A percentile compares a stretch with the other conserved stretches of the same genome.
Evolutionary conservation across 441 rosid genomes (phyloP).

Genomic region (Populus hybrid): DNA sequence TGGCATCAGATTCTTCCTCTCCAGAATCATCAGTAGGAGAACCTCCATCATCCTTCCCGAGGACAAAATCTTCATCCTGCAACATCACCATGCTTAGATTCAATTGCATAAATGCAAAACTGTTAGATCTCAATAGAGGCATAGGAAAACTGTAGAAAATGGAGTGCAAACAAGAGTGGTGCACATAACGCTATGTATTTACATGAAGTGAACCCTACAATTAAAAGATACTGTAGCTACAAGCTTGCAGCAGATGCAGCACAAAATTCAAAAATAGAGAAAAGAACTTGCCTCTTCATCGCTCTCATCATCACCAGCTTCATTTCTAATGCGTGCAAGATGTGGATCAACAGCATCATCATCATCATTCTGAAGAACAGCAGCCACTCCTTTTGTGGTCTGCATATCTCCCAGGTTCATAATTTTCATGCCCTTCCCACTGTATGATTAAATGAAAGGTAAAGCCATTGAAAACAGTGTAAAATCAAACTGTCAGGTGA

Average conservation of each 20-base stretch:
- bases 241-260: not conserved
- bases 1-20: conserved; percentile 77
- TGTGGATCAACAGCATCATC: conserved; percentile 93
- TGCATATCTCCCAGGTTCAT: conserved; percentile 79
- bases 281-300: conserved; percentile 78
- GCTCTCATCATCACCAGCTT: conserved; percentile 90
- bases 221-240: not conserved
- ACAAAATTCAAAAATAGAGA: conserved; percentile 6
- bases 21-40: conserved; percentile 99
- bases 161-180: not conserved
- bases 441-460: conserved; percentile 30
- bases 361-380: conserved; percentile 67
- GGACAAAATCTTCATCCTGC: conserved; percentile 94
- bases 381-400: conserved; percentile 63
- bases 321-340: conserved; percentile 83
- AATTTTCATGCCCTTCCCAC: conserved; percentile 85
- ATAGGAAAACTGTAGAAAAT: not conserved
- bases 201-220: not conserved
- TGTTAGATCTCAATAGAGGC: not conserved
- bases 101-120: not conserved
- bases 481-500: conserved; percentile 6
- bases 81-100: conserved; percentile 15
- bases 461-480: conserved; percentile 9
- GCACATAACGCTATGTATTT: not conserved
- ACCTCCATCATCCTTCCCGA: conserved; percentile 81